Evolutionary conservation across 176 grass and related monocot genomes (phyloP).

Genomic region (Oryza officinalis): DNA sequence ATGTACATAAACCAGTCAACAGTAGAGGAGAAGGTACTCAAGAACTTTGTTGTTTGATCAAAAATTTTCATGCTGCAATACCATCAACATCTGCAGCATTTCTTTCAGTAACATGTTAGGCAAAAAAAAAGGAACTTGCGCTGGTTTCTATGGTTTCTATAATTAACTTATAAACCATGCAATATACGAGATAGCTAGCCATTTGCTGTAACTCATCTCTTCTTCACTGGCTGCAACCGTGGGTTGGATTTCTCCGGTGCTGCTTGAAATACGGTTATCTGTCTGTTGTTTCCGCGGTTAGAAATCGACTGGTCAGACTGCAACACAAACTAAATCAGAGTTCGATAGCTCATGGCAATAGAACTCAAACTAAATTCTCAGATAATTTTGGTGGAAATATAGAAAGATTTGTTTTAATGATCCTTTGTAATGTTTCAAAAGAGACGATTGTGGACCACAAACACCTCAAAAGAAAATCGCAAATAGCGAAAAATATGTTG

Average conservation of each 20-base stretch:
- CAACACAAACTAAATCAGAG: not conserved
- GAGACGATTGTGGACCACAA: not conserved
- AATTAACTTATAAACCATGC: too few relatives aligned
- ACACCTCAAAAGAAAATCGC: not conserved
- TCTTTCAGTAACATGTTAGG: not conserved
- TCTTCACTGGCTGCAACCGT: not conserved
- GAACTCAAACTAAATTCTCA: not conserved
- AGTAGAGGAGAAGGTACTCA: not conserved
- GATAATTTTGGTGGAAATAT: not conserved
- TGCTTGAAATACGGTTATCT: not conserved
- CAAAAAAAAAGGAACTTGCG: not conserved
- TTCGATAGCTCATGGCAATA: not conserved
- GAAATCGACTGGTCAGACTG: not conserved
- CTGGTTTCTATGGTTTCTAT: not conserved
- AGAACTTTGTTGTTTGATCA: not conserved
- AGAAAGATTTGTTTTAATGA: not conserved
- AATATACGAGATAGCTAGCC: not conserved
- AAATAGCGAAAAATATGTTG: not conserved
- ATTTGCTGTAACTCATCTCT: not conserved
- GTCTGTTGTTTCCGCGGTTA: not conserved
- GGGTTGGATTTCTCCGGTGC: not conserved
- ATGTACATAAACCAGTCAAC: not conserved
- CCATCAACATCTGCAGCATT: not conserved
- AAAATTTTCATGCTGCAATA: not conserved
- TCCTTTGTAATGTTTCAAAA: not conserved